phyloP scores from a whole-genome alignment of 805 yeast genomes.

The Sporopachydermia lactativora region DNA sequence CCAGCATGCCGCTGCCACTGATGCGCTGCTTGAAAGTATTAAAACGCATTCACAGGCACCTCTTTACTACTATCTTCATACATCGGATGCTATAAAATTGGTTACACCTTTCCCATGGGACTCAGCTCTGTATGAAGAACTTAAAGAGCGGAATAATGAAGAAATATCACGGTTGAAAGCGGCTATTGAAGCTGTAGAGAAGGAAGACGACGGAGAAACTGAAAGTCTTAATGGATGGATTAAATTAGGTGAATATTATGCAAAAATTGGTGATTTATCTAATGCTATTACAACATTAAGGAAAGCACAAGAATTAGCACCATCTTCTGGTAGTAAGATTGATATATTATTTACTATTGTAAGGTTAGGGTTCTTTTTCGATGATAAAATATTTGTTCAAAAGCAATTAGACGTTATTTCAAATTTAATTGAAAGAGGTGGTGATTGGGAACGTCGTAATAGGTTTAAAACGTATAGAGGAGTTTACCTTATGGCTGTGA shows the following conservation, averaged over 20 bases:
- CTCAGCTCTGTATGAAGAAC: conserved; percentile 33
- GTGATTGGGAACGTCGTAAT: conserved; percentile 98
- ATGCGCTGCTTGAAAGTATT: conserved; percentile 39
- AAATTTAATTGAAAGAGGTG: conserved; percentile 81
- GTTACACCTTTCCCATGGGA: conserved; percentile 42
- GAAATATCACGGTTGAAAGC: conserved; percentile 33
- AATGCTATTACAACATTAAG: conserved; percentile 55
- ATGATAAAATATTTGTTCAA: conserved; percentile 56
- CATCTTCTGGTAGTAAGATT: conserved; percentile 81
- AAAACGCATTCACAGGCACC: conserved; percentile 61
- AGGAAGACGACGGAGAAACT: conserved; percentile 75
- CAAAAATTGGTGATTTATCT: conserved; percentile 66
- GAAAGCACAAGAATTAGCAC: conserved; percentile 65
- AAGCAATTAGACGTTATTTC: conserved; percentile 63
- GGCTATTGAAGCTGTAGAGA: conserved; percentile 35
- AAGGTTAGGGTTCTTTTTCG: conserved; percentile 81
- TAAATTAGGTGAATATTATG: conserved; percentile 77
- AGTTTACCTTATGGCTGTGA: conserved; percentile 65
- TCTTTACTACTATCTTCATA: conserved; percentile 54
- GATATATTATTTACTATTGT: conserved; percentile 73
- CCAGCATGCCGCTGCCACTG: conserved; percentile 29
- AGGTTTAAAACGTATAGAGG: conserved; percentile 88
- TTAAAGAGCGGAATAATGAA: conserved; percentile 39
- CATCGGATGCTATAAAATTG: conserved; percentile 20
- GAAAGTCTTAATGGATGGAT: conserved; percentile 68